These are phyloP conservation scores for Avicennia marina DNA, from an alignment of 257 asterid species.

Conservation along the genomic window DNA sequence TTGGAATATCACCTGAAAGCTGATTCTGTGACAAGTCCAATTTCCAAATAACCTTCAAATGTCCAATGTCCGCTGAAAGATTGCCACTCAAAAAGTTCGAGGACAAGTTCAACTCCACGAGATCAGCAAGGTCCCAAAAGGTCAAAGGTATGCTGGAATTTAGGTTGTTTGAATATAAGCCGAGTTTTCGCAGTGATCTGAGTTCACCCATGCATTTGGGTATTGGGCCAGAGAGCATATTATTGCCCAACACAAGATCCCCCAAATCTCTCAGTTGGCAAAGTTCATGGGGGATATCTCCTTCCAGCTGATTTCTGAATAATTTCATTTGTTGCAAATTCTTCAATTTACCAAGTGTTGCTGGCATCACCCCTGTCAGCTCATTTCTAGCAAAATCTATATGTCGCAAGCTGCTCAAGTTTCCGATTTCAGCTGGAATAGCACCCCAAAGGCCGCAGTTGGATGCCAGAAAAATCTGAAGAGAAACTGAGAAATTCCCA, in stretches of 20 bases:
- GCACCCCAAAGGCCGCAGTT: constrained; percentile 12
- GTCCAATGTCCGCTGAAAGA: constrained; percentile 15
- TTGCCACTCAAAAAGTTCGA: constrained; percentile 23
- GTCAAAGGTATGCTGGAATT: constrained; percentile 22
- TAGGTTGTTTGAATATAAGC: constrained; percentile 18
- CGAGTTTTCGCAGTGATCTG: constrained; percentile 7
- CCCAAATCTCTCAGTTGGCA: constrained; percentile 23
- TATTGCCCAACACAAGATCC: constrained; percentile 14
- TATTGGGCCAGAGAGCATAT: constrained; percentile 25
- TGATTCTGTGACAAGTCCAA: constrained; percentile 20
- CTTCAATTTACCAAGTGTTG: constrained; percentile 9
- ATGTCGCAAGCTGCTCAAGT: constrained; percentile 11
- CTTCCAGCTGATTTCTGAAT: constrained; percentile 16
- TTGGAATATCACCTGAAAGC: constrained; percentile 20
- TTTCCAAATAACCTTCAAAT: not conserved
- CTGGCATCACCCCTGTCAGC: constrained; percentile 29
- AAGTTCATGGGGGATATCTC: constrained; percentile 21
- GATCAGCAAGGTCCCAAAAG: constrained; percentile 26
- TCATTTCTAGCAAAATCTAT: constrained; percentile 11
- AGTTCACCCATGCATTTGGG: constrained; percentile 30
- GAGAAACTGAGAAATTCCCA: constrained; percentile 20
- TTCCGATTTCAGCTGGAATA: constrained; percentile 30
- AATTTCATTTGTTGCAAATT: constrained; percentile 15
- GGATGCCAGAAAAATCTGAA: not conserved
- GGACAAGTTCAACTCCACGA: constrained; percentile 16